Evolutionary conservation across 352 stramenopile species (phyloP).

Genomic region (Albugo candida): DNA sequence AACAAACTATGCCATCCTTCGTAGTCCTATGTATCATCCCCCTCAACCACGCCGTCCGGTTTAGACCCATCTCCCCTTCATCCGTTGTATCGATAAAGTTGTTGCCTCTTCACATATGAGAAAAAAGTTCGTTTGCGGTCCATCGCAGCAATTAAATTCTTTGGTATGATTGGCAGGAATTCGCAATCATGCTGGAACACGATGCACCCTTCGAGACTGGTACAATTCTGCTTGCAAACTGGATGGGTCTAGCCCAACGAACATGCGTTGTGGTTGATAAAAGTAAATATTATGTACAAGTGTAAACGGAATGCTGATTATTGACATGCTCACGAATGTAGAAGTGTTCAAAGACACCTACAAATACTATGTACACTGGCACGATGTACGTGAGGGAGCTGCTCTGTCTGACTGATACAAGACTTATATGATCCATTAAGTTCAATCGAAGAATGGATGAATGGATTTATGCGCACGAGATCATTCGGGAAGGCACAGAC

Average conservation of each 20-base stretch:
- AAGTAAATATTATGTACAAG: constrained; percentile 16
- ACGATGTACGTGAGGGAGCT: constrained; percentile 23
- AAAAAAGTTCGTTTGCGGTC: too few species aligned
- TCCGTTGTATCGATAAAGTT: too few species aligned
- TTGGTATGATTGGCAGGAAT: too few species aligned
- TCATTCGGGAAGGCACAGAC: constrained; percentile 50
- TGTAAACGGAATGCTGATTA: neutral
- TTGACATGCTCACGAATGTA: constrained; percentile 11
- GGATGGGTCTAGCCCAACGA: constrained; percentile 63
- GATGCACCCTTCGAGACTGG: constrained; percentile 19
- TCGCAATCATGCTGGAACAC: too few species aligned
- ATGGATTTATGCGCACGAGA: constrained; percentile 71
- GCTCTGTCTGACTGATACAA: neutral
- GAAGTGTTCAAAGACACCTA: constrained; percentile 34
- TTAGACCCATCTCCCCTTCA: too few species aligned
- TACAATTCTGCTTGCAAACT: constrained; percentile 36
- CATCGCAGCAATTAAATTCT: too few species aligned
- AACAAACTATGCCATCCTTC: too few species aligned
- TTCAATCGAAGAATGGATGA: constrained; percentile 80
- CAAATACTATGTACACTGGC: constrained; percentile 76
- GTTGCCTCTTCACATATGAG: too few species aligned
- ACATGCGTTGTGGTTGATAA: constrained; percentile 65
- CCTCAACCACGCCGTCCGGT: too few species aligned
- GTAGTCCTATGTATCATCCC: too few species aligned
- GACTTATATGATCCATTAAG: constrained; percentile 9